A percentile compares a stretch with the other conserved stretches of the same genome.
These are phyloP conservation scores for Calocera cornea DNA, from an alignment of 768 basidiomycete genomes.

Conservation along the genomic window DNA sequence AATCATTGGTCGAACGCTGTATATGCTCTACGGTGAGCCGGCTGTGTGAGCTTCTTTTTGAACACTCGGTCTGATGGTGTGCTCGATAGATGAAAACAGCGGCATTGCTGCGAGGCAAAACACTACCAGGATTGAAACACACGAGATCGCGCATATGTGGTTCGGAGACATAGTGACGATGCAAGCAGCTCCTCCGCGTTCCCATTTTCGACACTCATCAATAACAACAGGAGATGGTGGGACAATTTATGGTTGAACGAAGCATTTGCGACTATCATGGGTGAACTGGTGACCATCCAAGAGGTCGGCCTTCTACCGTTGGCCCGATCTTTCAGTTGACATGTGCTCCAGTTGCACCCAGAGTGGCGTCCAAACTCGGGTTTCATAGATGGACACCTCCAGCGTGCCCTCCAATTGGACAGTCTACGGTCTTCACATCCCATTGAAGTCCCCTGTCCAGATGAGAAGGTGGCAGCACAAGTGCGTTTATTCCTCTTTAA, in stretches of 20 bases:
- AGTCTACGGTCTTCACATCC: constrained; percentile 81
- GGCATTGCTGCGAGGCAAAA: constrained; percentile 64
- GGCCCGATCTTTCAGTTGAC: constrained; percentile 17
- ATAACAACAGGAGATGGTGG: constrained; percentile 57
- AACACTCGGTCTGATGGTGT: too few relatives aligned
- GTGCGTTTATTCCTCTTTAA: not conserved
- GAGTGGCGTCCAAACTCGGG: constrained; percentile 74
- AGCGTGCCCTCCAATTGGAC: constrained; percentile 64
- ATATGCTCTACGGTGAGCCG: too few relatives aligned
- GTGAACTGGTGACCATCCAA: not conserved
- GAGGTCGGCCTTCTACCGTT: not conserved
- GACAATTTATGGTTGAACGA: constrained; percentile 41
- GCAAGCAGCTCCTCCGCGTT: too few relatives aligned
- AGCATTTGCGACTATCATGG: constrained; percentile 67
- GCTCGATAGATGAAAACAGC: too few relatives aligned
- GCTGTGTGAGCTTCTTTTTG: too few relatives aligned
- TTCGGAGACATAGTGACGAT: constrained; percentile 90
- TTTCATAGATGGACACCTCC: constrained; percentile 65
- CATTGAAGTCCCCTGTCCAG: constrained; percentile 80
- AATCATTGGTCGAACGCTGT: too few relatives aligned
- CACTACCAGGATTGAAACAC: constrained; percentile 64
- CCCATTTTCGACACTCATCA: too few relatives aligned
- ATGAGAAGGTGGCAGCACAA: constrained; percentile 66
- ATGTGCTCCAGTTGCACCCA: constrained; percentile 55
- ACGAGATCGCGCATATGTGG: constrained; percentile 65